Base-by-base conservation (phyloP, 1,284 basidiomycete genomes). In the Irpex sp. region DNA sequence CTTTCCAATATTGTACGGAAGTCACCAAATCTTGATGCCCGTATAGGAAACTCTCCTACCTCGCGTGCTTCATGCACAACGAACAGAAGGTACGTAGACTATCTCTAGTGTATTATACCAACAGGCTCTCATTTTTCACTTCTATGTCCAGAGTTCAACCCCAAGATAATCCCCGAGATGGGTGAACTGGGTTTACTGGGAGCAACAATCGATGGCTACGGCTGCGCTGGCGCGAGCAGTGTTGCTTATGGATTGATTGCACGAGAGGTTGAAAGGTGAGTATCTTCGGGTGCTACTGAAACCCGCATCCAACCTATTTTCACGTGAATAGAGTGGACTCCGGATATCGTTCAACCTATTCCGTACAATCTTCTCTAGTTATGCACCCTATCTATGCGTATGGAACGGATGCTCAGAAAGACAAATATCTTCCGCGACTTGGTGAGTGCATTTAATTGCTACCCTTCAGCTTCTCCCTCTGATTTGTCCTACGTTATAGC, bases 331-430 rank as follows among this genome's bases (percentile, higher is more conserved):
- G 93, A 60, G 88, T 99, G 47, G 97, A 99, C 75, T 97, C 95
- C 1, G 97, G 97, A 2, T 98, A 97, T 74, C 89, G 96, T 39
- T 95, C 93, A 4, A 96, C 90, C n/a, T 91, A 96, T 74, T 96
- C 93, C 33, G 97, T 99, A 1, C 97, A 99, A 75, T 95, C 92
- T 0, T 97, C 94, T 4, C 83, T 99, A 37, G 94, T 97, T n/a
- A 99, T 99, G 96, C 94, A 97, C 72, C 95, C 97, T 3, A 98
- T 98, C 73, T 82, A 94, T 75, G 92, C 92, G 70, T 98, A 97
- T 74, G 96, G 97, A 1, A 87, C 87, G 0, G 89, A 95, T 33
- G 88, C 86, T 46, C 95, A 98, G 77, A 97, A 96, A 79, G 91
- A 95, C 70, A 92, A 91, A 72, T 98, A 91, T 72, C 82, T 98